Evolutionary conservation across 495 filamentous ascomycete species (phyloP).

Genomic region (Penicillium dipodomyicola): DNA sequence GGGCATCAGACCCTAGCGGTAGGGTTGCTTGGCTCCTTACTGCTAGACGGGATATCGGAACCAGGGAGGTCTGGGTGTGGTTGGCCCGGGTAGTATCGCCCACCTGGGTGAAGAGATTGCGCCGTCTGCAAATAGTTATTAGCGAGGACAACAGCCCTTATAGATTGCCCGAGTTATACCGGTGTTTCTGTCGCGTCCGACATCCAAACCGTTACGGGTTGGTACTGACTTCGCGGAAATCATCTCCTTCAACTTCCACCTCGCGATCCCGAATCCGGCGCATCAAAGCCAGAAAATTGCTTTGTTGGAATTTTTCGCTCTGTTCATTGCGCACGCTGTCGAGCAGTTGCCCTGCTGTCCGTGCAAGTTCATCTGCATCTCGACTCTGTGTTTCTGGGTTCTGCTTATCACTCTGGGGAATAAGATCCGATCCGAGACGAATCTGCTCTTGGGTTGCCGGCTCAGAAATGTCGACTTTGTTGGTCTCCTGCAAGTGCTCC

Average conservation of each 20-base stretch:
- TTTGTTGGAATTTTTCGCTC: conserved; percentile 72
- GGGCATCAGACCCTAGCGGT: conserved; percentile 10
- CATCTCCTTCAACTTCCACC: conserved; percentile 52
- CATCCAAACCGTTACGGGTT: conserved; percentile 40
- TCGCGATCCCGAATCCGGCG: conserved; percentile 57
- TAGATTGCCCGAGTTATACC: conserved; percentile 37
- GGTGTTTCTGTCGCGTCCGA: conserved; percentile 40
- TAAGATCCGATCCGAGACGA: conserved; percentile 54
- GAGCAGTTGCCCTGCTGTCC: conserved; percentile 68
- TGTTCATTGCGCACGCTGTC: conserved; percentile 66
- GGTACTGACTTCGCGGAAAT: conserved; percentile 56
- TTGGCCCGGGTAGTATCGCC: conserved; percentile 45
- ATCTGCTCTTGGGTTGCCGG: conserved; percentile 27
- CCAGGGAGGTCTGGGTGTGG: conserved; percentile 10
- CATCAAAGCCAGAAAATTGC: conserved; percentile 76
- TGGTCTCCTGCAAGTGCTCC: conserved; percentile 11
- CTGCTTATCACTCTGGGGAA: conserved; percentile 34
- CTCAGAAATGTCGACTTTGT: conserved; percentile 13
- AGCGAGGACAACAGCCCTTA: conserved; percentile 36
- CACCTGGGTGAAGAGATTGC: conserved; percentile 54
- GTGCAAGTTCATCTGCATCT: conserved; percentile 66
- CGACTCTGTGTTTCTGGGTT: conserved; percentile 23
- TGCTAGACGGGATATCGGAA: conserved; percentile 7
- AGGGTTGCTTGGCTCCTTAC: conserved; percentile 24
- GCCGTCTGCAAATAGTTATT: conserved; percentile 35